These are phyloP conservation scores for Hericium coralloides DNA, from an alignment of 768 basidiomycete genomes.

Conservation along the genomic window DNA sequence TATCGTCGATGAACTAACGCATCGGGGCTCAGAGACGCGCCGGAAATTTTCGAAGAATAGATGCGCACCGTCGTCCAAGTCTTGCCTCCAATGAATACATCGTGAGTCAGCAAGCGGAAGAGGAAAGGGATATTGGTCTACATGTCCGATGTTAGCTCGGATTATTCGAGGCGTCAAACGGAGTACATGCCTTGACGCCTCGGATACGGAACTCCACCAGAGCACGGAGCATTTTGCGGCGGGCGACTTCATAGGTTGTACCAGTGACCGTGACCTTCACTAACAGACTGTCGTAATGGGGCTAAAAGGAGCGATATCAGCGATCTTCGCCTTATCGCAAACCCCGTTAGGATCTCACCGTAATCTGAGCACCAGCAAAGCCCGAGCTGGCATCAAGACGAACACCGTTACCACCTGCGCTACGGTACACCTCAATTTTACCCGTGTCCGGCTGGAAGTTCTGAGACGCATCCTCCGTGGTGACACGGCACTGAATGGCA, in stretches of 20 bases:
- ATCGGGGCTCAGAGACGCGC: not conserved
- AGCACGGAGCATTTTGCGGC: slow-evolving; percentile 97
- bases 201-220: slow-evolving; percentile 99
- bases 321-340: not conserved
- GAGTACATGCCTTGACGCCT: slow-evolving; percentile 76
- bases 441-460: slow-evolving; percentile 98
- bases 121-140: slow-evolving; percentile 99
- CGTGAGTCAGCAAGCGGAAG: slow-evolving; percentile 94
- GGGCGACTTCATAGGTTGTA: slow-evolving; percentile 96
- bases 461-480: slow-evolving; percentile 90
- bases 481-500: slow-evolving; percentile 97
- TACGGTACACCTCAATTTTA: slow-evolving; percentile 98
- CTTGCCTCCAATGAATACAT: slow-evolving; percentile 91
- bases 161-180: not conserved
- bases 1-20: slow-evolving; percentile 93
- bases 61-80: slow-evolving; percentile 88
- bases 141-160: not conserved
- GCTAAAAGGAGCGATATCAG: slow-evolving; percentile 36
- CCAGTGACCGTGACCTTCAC: slow-evolving; percentile 96
- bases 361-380: slow-evolving; percentile 98
- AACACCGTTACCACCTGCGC: slow-evolving; percentile 97
- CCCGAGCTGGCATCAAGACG: slow-evolving; percentile 95
- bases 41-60: slow-evolving; percentile 1
- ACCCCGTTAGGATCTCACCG: slow-evolving; percentile 41
- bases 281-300: slow-evolving; percentile 95